A percentile compares a stretch with the other conserved stretches of the same genome.
phyloP scores from a whole-genome alignment of 208 protist genomes.

The Angomonas deanei region DNA sequence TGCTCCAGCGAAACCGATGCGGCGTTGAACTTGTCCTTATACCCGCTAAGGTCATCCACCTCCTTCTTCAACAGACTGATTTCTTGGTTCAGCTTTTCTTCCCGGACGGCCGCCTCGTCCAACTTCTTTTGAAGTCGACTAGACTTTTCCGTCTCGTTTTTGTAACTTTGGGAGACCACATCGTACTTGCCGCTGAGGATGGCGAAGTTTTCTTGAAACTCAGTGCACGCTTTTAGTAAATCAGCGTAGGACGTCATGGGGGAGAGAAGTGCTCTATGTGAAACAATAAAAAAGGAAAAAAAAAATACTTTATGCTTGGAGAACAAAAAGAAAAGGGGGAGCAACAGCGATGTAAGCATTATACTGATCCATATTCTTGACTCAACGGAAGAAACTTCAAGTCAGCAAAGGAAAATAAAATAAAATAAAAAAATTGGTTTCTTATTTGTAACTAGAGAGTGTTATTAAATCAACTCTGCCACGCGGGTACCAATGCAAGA shows the following conservation, averaged over 20 bases:
- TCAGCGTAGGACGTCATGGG: slow-evolving; percentile 72
- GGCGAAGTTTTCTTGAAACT: slow-evolving; percentile 83
- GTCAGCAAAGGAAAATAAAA: slow-evolving; percentile 3
- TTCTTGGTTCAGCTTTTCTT: slow-evolving; percentile 36
- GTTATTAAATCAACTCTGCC: slow-evolving; percentile 18
- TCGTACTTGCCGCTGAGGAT: slow-evolving; percentile 67
- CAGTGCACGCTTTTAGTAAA: slow-evolving; percentile 63
- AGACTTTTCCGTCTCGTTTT: slow-evolving; percentile 21
- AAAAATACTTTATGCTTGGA: not conserved
- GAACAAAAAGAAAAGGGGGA: not conserved
- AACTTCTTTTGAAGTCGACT: slow-evolving; percentile 38
- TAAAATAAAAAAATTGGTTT: slow-evolving; percentile 8
- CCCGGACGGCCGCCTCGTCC: slow-evolving; percentile 18
- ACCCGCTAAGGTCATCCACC: slow-evolving; percentile 24
- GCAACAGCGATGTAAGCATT: no score
- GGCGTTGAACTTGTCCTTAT: slow-evolving; percentile 43
- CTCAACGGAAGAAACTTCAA: slow-evolving; percentile 8
- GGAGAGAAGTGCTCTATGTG: not conserved
- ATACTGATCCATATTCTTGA: no score
- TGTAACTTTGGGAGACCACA: slow-evolving; percentile 33
- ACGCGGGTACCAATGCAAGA: slow-evolving; percentile 53
- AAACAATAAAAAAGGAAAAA: slow-evolving; percentile 3
- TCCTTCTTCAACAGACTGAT: slow-evolving; percentile 37
- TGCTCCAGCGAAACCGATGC: slow-evolving; percentile 42
- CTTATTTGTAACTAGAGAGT: not conserved